These are phyloP conservation scores for Ophiocordyceps unilateralis DNA, from an alignment of 2,329 filamentous ascomycete genomes.

Conservation along the genomic window DNA sequence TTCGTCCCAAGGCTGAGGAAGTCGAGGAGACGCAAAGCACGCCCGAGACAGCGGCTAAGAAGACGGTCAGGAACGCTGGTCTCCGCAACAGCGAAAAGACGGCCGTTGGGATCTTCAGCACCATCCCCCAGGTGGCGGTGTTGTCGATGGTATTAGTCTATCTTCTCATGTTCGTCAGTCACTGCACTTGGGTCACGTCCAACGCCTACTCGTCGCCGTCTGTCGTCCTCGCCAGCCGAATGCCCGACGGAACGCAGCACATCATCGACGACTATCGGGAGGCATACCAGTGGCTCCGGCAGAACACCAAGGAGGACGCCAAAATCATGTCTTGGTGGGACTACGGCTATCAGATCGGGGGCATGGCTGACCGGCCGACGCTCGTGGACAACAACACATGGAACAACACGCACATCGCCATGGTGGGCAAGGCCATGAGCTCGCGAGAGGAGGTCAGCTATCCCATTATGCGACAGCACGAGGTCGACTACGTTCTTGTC, in stretches of 20 bases:
- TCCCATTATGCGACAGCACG: conserved; percentile 93
- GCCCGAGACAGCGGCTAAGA: conserved; percentile 39
- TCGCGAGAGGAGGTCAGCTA: conserved; percentile 96
- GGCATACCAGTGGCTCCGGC: conserved; percentile 97
- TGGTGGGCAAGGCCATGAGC: conserved; percentile 97
- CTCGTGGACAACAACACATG: conserved; percentile 99
- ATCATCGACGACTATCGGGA: conserved; percentile 99
- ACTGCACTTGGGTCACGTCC: conserved; percentile 98
- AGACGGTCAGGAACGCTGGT: conserved; percentile 29
- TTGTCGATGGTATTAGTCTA: conserved; percentile 59
- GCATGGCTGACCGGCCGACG: conserved; percentile 94
- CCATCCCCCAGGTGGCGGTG: conserved; percentile 63
- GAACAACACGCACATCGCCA: conserved; percentile 99
- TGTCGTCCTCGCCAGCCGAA: conserved; percentile 78
- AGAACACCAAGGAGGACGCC: conserved; percentile 86
- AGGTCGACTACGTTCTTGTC: conserved; percentile 96
- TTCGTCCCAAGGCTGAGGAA: conserved; percentile 47
- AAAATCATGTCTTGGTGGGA: conserved; percentile 99
- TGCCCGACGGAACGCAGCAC: conserved; percentile 90
- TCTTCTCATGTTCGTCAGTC: conserved; percentile 81
- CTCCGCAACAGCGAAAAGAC: conserved; percentile 59
- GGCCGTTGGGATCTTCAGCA: conserved; percentile 67
- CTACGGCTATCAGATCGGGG: conserved; percentile 98
- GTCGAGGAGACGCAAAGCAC: conserved; percentile 26
- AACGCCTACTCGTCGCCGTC: conserved; percentile 98